These are phyloP conservation scores for Phytophthora pluvialis DNA, from an alignment of 352 stramenopile genomes.

Conservation along the genomic window DNA sequence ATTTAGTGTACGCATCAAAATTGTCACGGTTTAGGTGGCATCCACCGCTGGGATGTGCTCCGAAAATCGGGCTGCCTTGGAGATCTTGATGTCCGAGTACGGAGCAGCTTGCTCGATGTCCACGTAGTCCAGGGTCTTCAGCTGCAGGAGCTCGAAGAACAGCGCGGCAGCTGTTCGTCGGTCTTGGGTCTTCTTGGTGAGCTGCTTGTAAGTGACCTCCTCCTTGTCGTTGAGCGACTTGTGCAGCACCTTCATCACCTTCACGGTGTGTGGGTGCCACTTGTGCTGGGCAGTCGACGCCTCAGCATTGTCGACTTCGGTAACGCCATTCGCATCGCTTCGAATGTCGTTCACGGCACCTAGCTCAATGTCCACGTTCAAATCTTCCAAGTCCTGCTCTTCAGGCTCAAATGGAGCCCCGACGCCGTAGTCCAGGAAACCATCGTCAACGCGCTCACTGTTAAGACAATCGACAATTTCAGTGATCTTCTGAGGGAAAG, in stretches of 20 bases:
- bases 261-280: constrained; percentile 98
- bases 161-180: constrained; percentile 91
- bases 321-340: constrained; percentile 56
- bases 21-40: constrained; percentile 17
- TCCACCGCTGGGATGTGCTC: constrained; percentile 85
- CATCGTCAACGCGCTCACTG: constrained; percentile 46
- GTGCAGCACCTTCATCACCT: constrained; percentile 92
- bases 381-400: constrained; percentile 59
- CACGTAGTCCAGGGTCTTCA: constrained; percentile 99
- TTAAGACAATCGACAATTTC: constrained; percentile 17
- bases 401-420: constrained; percentile 61
- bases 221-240: constrained; percentile 79
- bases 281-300: constrained; percentile 88
- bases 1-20: constrained; percentile 41
- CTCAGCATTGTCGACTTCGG: constrained; percentile 38
- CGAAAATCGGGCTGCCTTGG: constrained; percentile 69
- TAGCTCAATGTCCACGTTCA: constrained; percentile 85
- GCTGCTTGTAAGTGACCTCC: constrained; percentile 84
- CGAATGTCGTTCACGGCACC: constrained; percentile 81
- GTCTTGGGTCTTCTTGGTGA: constrained; percentile 84
- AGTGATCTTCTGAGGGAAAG: background rate
- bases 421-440: constrained; percentile 60
- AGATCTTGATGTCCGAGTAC: constrained; percentile 95
- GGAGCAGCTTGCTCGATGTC: constrained; percentile 92
- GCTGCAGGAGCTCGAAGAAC: constrained; percentile 97